phyloP scores from a whole-genome alignment of 2,329 filamentous ascomycete genomes.

The Sarocladium kiliense region DNA sequence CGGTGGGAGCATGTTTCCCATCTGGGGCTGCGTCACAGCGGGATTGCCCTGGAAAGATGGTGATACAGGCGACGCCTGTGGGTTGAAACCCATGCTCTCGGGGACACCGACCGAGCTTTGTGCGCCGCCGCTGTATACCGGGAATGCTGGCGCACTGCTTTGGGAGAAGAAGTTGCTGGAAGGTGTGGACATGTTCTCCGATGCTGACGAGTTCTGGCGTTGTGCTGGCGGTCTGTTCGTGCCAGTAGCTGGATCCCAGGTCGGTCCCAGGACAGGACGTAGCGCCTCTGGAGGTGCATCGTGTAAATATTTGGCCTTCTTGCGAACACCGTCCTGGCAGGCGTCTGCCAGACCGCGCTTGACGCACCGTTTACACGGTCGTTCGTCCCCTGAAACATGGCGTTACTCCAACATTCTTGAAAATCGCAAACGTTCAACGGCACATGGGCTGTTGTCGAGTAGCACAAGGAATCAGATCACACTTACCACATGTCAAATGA shows the following conservation, averaged over 20 bases:
- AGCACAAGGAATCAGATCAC: conserved; percentile 11
- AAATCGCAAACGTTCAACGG: background rate
- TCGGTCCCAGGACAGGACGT: conserved; percentile 74
- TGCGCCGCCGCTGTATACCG: conserved; percentile 41
- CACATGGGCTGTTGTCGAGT: background rate
- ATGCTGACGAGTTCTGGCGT: conserved; percentile 42
- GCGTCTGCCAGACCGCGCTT: conserved; percentile 86
- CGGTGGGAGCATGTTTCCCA: conserved; percentile 43
- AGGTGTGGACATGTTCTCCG: conserved; percentile 33
- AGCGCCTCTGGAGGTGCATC: conserved; percentile 88
- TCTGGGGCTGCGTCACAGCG: conserved; percentile 21
- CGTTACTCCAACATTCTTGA: conserved; percentile 3
- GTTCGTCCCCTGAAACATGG: conserved; percentile 70
- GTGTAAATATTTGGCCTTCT: conserved; percentile 98
- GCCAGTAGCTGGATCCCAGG: conserved; percentile 55
- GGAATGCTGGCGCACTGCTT: conserved; percentile 40
- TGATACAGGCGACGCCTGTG: conserved; percentile 68
- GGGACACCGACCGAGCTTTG: conserved; percentile 43
- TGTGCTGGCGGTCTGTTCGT: conserved; percentile 40
- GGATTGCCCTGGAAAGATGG: conserved; percentile 60
- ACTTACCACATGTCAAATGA: conserved; percentile 96
- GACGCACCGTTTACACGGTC: conserved; percentile 89
- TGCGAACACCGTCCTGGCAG: conserved; percentile 93
- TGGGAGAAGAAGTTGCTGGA: conserved; percentile 44
- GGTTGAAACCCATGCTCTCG: conserved; percentile 50